Percentiles rank a stretch among this genome's conserved stretches.
These are phyloP conservation scores for Collybia mongolica DNA, from an alignment of 768 basidiomycete genomes.

Conservation along the genomic window DNA sequence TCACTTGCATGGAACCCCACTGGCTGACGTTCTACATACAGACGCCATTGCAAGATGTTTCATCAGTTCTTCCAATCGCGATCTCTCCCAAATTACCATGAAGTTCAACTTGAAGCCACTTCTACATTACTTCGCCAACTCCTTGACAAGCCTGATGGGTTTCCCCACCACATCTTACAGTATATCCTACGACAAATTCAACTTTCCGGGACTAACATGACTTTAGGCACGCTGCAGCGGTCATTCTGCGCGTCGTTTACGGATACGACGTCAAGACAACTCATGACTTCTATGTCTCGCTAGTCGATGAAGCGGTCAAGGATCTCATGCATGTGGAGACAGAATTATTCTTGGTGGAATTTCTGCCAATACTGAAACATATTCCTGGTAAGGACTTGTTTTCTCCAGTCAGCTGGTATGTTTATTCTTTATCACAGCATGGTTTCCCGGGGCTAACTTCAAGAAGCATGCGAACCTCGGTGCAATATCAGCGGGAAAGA, in stretches of 20 bases:
- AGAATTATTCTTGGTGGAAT: conserved; percentile 31
- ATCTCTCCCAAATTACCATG: conserved; percentile 8
- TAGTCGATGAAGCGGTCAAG: conserved; percentile 16
- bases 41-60: conserved; percentile 18
- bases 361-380: conserved; percentile 15
- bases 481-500: no score
- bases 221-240: conserved; percentile 11
- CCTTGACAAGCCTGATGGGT: conserved; percentile 16
- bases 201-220: neutral
- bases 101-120: conserved; percentile 10
- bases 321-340: conserved; percentile 17
- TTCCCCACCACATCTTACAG: conserved; percentile 12
- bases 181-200: conserved; percentile 8
- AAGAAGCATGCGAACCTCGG: no score
- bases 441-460: no score
- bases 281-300: conserved; percentile 24
- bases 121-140: conserved; percentile 10
- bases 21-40: neutral
- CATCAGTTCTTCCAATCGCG: conserved; percentile 20
- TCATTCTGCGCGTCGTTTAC: conserved; percentile 27
- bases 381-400: conserved; percentile 4
- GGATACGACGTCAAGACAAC: conserved; percentile 24
- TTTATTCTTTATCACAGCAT: no score
- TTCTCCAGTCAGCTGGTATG: no score
- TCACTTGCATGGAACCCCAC: neutral